Percentiles rank a stretch among this genome's conserved stretches.
Conservation (phyloP, 805 yeast species). For the Tetrapisispora nanseiensis region DNA sequence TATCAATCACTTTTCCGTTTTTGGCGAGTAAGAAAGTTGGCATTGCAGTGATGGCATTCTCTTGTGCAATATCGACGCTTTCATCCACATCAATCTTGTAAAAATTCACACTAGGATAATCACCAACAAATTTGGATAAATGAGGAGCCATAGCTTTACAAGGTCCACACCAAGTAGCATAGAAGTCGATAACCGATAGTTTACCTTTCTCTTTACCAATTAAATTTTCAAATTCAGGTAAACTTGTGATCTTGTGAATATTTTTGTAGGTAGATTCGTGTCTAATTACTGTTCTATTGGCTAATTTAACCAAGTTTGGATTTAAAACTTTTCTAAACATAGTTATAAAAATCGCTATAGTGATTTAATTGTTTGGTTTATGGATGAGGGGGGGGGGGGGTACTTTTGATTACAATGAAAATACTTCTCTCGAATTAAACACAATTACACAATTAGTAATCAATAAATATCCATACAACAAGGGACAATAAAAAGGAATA, state of each 20-base stretch:
- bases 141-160: constrained; percentile 62
- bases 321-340: not conserved
- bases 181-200: constrained; percentile 51
- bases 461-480: no score
- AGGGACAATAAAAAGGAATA: no score
- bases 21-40: constrained; percentile 62
- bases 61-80: constrained; percentile 63
- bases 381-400: no score
- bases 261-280: constrained; percentile 11
- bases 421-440: not conserved
- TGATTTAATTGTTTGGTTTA: no score
- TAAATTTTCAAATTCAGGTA: constrained; percentile 29
- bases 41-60: constrained; percentile 54
- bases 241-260: constrained; percentile 29
- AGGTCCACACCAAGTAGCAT: constrained; percentile 75
- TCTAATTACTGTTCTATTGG: not conserved
- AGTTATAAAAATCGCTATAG: not conserved
- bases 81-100: constrained; percentile 71
- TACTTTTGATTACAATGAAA: not conserved
- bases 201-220: constrained; percentile 26
- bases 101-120: constrained; percentile 42
- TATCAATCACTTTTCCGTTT: constrained; percentile 47
- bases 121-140: constrained; percentile 33
- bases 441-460: no score
- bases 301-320: not conserved